Base-by-base conservation (phyloP, 192 early-diverging fungal genomes). In the Geranomyces variabilis region DNA sequence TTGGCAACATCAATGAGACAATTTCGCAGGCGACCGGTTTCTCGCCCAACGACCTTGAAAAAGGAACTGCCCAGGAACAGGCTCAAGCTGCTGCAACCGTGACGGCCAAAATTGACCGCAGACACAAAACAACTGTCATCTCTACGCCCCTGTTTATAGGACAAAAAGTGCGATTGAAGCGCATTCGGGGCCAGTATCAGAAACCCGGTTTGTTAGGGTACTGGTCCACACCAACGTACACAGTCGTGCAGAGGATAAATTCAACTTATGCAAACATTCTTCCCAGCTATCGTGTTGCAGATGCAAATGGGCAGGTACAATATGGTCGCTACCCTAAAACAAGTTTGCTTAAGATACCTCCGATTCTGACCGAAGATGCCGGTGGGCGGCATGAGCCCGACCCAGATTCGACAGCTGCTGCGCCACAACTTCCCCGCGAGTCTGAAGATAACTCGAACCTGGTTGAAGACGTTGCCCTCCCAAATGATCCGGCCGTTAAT, bases 131-230 rank as follows among this genome's bases (percentile, higher is more conserved):
- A 17, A 57, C 15, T 15, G n/a, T 22, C n/a, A 58, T 51, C 0
- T 22, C 30, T 21, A 29, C 22, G 17, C 67, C 67, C n/a, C 47
- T 68, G 47, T 34, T 29, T 57, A 36, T 68, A 29, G 67, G 67
- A 34, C 67, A 68, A 28, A 22, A 57, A 29, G 67, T 68, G 53
- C 9, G 53, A 5, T 26, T 55, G 19, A 55, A 57, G 24, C 9
- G 67, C 26, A 17, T 56, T 26, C 47, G 61, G 7, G n/a, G 55
- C 17, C 15, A 19, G 8, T 22, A 59, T 22, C 61, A 57, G 67
- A 68, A 68, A 28, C 53, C 47, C 6, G 67, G 67, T 8, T 19
- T 56, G 53, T 26, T 57, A 6, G 67, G 67, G 26, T 68, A 56
- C 51, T 68, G 67, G 67, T 29, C 22, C 24, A 68, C 61, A 24